phyloP scores from a whole-genome alignment of 768 basidiomycete genomes.

The Suillus subalutaceus region DNA sequence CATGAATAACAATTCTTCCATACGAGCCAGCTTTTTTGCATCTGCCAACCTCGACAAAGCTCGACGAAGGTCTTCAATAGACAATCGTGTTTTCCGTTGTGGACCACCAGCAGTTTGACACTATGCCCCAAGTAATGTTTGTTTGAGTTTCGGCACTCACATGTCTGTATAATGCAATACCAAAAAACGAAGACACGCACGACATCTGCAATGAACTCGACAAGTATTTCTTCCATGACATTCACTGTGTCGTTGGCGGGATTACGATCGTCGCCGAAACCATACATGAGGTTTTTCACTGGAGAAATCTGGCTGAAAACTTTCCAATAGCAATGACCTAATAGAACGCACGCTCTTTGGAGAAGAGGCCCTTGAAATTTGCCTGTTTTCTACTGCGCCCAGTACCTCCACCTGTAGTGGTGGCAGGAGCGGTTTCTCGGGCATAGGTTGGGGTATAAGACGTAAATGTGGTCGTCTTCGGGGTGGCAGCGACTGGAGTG shows the following conservation, averaged over 20 bases:
- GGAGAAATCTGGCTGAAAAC: conserved; percentile 16
- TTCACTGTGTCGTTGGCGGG: conserved; percentile 86
- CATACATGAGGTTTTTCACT: conserved; percentile 91
- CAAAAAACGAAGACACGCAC: conserved; percentile 50
- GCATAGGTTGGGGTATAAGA: conserved; percentile 56
- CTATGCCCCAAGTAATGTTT: conserved; percentile 38
- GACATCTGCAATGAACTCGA: conserved; percentile 89
- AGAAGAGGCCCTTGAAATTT: conserved; percentile 73
- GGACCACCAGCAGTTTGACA: conserved; percentile 75
- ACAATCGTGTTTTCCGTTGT: conserved; percentile 71
- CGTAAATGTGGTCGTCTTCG: conserved; percentile 52
- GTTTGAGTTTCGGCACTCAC: conserved; percentile 13
- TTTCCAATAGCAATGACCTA: conserved; percentile 14
- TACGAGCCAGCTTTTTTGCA: conserved; percentile 87
- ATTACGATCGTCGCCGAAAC: conserved; percentile 90
- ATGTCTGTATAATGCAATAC: conserved; percentile 7
- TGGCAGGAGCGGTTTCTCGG: conserved; percentile 49
- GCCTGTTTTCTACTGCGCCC: conserved; percentile 65
- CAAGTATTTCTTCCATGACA: conserved; percentile 92
- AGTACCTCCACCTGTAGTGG: conserved; percentile 41
- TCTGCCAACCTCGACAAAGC: conserved; percentile 85
- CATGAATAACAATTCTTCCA: conserved; percentile 93
- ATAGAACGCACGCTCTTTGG: conserved; percentile 71
- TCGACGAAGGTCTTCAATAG: conserved; percentile 84
- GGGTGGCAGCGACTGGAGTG: conserved; percentile 32